phyloP scores from a whole-genome alignment of 192 early-diverging fungal species.

The Lunasporangiospora selenospora region DNA sequence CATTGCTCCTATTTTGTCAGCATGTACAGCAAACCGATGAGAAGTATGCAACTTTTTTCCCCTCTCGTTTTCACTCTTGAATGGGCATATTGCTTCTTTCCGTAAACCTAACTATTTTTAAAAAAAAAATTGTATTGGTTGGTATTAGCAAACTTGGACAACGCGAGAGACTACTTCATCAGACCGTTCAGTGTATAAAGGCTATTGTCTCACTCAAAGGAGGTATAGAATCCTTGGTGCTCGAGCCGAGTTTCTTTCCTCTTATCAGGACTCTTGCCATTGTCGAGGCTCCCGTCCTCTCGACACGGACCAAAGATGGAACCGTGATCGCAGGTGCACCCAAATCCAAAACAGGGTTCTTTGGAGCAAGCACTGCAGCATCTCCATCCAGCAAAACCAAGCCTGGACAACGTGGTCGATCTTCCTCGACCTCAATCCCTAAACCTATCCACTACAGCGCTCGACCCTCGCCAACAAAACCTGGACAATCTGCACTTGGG shows the following conservation, averaged over 20 bases:
- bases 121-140: background rate
- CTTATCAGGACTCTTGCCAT: conserved; percentile 34
- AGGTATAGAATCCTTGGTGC: conserved; percentile 15
- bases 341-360: conserved; percentile 22
- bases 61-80: too few species aligned
- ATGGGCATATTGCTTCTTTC: too few species aligned
- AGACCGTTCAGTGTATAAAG: conserved; percentile 31
- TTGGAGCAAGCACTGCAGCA: background rate
- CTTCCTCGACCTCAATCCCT: conserved; percentile 38
- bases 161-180: conserved; percentile 32
- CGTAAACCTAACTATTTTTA: too few species aligned
- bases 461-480: too few species aligned
- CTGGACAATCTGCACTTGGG: too few species aligned
- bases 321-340: background rate
- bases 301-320: background rate
- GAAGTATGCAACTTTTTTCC: conserved; percentile 19
- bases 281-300: conserved; percentile 15
- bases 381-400: too few species aligned
- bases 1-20: conserved; percentile 24
- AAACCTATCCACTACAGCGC: conserved; percentile 27
- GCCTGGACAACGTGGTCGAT: conserved; percentile 12
- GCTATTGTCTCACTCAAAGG: conserved; percentile 32
- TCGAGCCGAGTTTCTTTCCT: conserved; percentile 15
- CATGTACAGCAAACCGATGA: conserved; percentile 32
- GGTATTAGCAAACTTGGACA: conserved; percentile 24